Evolutionary conservation across 1,284 basidiomycete species (phyloP).

Genomic region (Naganishia albida): DNA sequence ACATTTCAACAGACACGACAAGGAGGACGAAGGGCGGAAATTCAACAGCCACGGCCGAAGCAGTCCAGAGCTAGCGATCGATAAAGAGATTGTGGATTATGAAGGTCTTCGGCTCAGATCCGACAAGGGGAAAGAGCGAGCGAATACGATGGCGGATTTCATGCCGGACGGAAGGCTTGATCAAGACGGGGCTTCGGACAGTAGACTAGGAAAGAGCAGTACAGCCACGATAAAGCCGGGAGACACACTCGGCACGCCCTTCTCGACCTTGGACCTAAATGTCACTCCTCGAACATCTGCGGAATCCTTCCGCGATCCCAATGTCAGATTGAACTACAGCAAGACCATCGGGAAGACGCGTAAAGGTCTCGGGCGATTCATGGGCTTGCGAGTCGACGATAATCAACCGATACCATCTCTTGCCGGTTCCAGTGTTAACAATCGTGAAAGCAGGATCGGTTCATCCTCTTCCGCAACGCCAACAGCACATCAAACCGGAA

Average conservation of each 20-base stretch:
- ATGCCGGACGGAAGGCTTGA: not conserved
- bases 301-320: conserved; percentile 38
- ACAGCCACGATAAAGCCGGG: conserved; percentile 11
- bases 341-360: conserved; percentile 24
- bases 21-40: too few species aligned
- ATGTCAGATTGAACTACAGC: conserved; percentile 27
- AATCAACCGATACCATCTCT: conserved; percentile 15
- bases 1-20: not conserved
- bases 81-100: conserved; percentile 10
- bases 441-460: conserved; percentile 6
- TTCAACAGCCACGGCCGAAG: not conserved
- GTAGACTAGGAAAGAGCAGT: conserved; percentile 13
- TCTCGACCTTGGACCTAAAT: conserved; percentile 11
- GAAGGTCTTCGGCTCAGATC: conserved; percentile 2
- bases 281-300: conserved; percentile 7
- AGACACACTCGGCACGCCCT: conserved; percentile 13
- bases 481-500: conserved; percentile 1
- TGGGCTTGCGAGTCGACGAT: conserved; percentile 10
- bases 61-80: conserved; percentile 17
- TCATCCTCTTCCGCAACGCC: conserved; percentile 26
- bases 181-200: not conserved
- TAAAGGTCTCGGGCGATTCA: conserved; percentile 10
- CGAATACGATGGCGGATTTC: not conserved
- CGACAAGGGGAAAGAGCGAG: not conserved
- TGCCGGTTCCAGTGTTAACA: not conserved